phyloP scores from a whole-genome alignment of 2,329 filamentous ascomycete genomes.

The Talaromyces sp. region DNA sequence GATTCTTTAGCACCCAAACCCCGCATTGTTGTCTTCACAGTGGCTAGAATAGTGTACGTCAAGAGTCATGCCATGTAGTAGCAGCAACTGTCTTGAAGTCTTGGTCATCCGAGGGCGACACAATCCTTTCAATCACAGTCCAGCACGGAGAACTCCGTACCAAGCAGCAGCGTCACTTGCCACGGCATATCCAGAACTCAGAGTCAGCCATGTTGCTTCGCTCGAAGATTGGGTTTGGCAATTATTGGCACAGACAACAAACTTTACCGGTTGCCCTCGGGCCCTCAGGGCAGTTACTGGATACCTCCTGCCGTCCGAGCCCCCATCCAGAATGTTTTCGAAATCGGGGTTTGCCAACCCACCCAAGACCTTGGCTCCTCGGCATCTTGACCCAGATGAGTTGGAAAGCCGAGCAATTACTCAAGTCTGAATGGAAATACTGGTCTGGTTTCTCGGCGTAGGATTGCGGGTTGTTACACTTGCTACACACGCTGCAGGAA shows the following conservation, averaged over 20 bases:
- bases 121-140: background rate
- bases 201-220: background rate
- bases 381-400: constrained; percentile 5
- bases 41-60: background rate
- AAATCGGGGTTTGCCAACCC: constrained; percentile 8
- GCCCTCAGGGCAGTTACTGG: background rate
- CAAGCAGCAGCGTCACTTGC: background rate
- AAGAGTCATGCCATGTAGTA: background rate
- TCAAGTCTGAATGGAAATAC: background rate
- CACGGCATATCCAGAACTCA: background rate
- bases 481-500: background rate
- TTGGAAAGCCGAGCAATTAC: background rate
- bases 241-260: background rate
- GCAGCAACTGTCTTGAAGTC: background rate
- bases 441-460: background rate
- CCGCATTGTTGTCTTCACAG: background rate
- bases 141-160: constrained; percentile 3
- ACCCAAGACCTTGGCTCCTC: constrained; percentile 10
- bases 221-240: background rate
- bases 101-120: background rate
- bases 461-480: background rate
- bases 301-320: background rate
- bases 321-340: background rate
- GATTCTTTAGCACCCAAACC: background rate
- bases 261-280: constrained; percentile 3